Percentiles rank a stretch among this genome's conserved stretches.
phyloP scores from a whole-genome alignment of 75 land plant genomes.

The Pinus albicaulis region DNA sequence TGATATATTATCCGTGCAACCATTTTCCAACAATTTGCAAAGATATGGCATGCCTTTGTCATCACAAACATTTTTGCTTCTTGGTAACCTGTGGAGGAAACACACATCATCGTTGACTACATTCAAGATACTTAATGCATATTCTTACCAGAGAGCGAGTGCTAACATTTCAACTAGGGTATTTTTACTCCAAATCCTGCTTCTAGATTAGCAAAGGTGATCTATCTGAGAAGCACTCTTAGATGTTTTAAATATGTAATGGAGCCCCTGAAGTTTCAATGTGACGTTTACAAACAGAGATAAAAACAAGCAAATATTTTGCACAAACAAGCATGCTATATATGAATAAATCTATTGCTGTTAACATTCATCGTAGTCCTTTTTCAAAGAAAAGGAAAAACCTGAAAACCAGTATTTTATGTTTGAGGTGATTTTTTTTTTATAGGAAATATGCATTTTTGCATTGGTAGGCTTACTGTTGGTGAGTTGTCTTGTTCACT shows the following conservation, averaged over 20 bases:
- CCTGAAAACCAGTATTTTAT: background rate
- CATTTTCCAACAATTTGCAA: too few relatives aligned
- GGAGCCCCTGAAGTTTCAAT: background rate
- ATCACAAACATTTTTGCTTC: too few relatives aligned
- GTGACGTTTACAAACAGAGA: background rate
- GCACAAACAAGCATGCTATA: background rate
- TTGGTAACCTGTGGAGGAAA: too few relatives aligned
- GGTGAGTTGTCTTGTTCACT: background rate
- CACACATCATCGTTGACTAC: too few relatives aligned
- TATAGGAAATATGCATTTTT: too few relatives aligned
- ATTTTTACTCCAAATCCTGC: background rate
- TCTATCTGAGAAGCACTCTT: background rate
- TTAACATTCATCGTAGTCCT: background rate
- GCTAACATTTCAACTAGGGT: background rate
- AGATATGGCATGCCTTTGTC: too few relatives aligned
- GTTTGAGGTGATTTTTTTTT: background rate
- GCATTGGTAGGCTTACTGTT: too few relatives aligned
- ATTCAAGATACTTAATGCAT: background rate
- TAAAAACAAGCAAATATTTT: background rate
- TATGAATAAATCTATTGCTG: background rate
- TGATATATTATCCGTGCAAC: too few relatives aligned
- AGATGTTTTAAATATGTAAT: background rate
- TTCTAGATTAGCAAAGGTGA: background rate
- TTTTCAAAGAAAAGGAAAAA: background rate
- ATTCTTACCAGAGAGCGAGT: background rate